phyloP scores from a whole-genome alignment of 306 rosid genomes.

The Vigna mungo region DNA sequence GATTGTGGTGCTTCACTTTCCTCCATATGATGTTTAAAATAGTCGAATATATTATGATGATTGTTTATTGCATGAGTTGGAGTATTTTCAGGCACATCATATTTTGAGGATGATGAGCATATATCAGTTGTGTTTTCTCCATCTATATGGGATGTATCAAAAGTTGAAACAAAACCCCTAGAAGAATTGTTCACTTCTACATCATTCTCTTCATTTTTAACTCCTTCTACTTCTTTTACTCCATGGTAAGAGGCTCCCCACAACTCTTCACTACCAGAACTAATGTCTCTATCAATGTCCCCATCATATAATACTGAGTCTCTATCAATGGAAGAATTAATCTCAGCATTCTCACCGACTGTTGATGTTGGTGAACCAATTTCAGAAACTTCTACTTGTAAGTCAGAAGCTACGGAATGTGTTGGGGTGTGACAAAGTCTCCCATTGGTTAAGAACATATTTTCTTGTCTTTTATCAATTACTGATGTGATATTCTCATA shows the following conservation, averaged over 20 bases:
- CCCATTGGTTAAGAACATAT: constrained; percentile 43
- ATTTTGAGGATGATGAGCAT: constrained; percentile 43
- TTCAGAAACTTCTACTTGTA: constrained; percentile 96
- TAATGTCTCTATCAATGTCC: constrained; percentile 61
- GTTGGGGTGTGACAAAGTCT: constrained; percentile 64
- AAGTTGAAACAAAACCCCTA: constrained; percentile 34
- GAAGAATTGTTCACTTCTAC: constrained; percentile 36
- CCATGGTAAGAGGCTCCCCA: constrained; percentile 55
- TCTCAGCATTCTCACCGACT: constrained; percentile 59
- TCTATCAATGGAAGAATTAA: constrained; percentile 59
- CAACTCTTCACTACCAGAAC: constrained; percentile 55
- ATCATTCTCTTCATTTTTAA: constrained; percentile 29
- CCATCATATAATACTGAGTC: constrained; percentile 66
- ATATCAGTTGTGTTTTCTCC: constrained; percentile 51
- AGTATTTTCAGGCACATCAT: constrained; percentile 41
- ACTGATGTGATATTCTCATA: constrained; percentile 51
- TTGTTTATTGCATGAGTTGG: constrained; percentile 22
- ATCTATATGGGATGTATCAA: constrained; percentile 27
- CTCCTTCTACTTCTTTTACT: constrained; percentile 26
- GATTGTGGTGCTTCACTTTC: constrained; percentile 44
- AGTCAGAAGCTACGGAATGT: constrained; percentile 85
- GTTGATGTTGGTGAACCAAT: constrained; percentile 70
- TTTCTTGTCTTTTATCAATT: constrained; percentile 50
- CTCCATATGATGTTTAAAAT: constrained; percentile 29
- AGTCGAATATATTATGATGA: constrained; percentile 39